Percentiles rank a stretch among this genome's conserved stretches.
phyloP scores from a whole-genome alignment of 75 land plant genomes.

The Ceratopteris richardii region DNA sequence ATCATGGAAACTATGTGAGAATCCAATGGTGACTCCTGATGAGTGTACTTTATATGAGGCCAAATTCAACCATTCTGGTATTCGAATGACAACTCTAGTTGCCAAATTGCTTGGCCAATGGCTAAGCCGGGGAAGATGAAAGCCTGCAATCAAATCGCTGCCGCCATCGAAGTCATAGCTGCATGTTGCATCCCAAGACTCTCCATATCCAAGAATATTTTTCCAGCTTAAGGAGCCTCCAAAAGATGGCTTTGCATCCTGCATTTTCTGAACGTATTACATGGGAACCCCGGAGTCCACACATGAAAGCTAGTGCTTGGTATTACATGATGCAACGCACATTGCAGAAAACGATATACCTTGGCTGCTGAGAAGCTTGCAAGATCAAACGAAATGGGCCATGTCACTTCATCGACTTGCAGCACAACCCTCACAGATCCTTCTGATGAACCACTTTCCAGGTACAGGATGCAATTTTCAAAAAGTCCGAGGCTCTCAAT shows the following conservation, averaged over 20 bases:
- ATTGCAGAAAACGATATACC: slow-evolving; percentile 5
- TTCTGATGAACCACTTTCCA: slow-evolving; percentile 27
- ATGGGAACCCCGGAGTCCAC: too few relatives aligned
- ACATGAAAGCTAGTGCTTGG: too few relatives aligned
- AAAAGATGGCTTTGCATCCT: slow-evolving; percentile 13
- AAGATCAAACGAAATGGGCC: slow-evolving; percentile 19
- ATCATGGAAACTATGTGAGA: slow-evolving; percentile 19
- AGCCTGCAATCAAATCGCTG: slow-evolving; percentile 25
- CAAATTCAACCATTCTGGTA: slow-evolving; percentile 26
- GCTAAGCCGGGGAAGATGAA: slow-evolving; percentile 17
- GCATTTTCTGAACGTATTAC: slow-evolving; percentile 9
- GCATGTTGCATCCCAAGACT: slow-evolving; percentile 31
- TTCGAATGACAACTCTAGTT: slow-evolving; percentile 15
- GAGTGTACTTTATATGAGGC: slow-evolving; percentile 26
- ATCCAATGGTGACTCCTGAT: slow-evolving; percentile 22
- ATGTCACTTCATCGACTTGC: slow-evolving; percentile 22
- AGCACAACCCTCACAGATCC: slow-evolving; percentile 32
- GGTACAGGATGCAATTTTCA: slow-evolving; percentile 21
- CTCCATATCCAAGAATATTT: slow-evolving; percentile 32
- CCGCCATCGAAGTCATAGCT: slow-evolving; percentile 27
- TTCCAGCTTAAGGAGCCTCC: slow-evolving; percentile 32
- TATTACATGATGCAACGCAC: too few relatives aligned
- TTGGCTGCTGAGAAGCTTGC: slow-evolving; percentile 28
- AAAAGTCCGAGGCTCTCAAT: slow-evolving; percentile 23
- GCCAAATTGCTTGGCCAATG: slow-evolving; percentile 8